Percentiles rank a stretch among this genome's conserved stretches.
These are phyloP conservation scores for Oryza brachyantha DNA, from an alignment of 176 grass and related monocot genomes.

Conservation along the genomic window DNA sequence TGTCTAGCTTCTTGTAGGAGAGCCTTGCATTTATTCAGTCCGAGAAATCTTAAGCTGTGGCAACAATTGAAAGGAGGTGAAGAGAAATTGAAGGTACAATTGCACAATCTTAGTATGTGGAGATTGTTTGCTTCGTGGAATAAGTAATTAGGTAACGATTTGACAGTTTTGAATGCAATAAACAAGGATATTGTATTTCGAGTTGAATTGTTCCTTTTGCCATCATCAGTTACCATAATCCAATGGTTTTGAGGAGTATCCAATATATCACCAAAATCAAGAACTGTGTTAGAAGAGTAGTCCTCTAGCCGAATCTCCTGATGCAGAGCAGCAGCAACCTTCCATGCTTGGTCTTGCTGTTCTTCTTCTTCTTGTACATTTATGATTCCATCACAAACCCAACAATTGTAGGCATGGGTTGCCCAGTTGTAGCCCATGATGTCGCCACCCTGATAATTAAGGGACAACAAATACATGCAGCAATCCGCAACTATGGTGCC, in stretches of 20 bases:
- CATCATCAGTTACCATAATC: background rate
- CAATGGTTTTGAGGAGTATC: rapidly evolving
- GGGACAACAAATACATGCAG: background rate
- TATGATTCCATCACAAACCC: slow-evolving; percentile 23
- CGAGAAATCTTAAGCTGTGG: slow-evolving; percentile 5
- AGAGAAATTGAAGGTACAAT: slow-evolving; percentile 4
- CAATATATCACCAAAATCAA: rapidly evolving
- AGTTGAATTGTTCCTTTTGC: background rate
- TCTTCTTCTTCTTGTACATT: background rate
- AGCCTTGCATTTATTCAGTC: background rate
- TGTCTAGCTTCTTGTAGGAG: too few species aligned
- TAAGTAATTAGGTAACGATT: background rate
- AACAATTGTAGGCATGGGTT: slow-evolving; percentile 12
- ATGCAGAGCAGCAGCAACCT: background rate
- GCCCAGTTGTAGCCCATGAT: background rate
- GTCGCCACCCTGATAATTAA: rapidly evolving
- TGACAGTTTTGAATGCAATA: rapidly evolving
- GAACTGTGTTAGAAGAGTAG: background rate
- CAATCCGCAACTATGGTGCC: background rate
- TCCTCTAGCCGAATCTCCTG: background rate
- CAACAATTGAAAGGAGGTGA: slow-evolving; percentile 1
- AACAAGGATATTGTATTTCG: background rate
- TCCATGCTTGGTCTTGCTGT: background rate
- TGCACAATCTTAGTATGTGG: background rate
- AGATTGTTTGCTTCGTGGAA: background rate